Evolutionary conservation across 2,329 filamentous ascomycete genomes (phyloP).

Genomic region (Exophiala aquamarina): DNA sequence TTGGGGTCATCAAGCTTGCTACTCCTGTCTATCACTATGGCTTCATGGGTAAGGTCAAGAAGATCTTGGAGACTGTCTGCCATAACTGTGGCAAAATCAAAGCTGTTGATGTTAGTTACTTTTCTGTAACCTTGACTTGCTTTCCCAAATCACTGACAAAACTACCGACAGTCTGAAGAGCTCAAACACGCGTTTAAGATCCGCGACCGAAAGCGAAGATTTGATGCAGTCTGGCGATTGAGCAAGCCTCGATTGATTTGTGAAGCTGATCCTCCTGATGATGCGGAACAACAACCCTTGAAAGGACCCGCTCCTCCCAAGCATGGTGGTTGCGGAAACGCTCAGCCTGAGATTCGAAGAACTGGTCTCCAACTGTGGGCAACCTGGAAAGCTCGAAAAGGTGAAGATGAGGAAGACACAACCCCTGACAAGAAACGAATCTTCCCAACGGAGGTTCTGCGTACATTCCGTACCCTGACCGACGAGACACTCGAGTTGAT

Average conservation of each 20-base stretch:
- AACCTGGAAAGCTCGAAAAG: conserved; percentile 70
- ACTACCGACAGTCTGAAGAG: conserved; percentile 37
- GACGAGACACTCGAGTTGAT: conserved; percentile 81
- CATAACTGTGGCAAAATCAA: conserved; percentile 98
- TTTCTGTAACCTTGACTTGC: conserved; percentile 28
- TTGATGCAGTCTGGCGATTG: conserved; percentile 86
- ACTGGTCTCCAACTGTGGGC: conserved; percentile 79
- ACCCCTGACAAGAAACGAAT: conserved; percentile 78
- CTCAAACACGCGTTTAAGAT: conserved; percentile 79
- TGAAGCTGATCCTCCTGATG: conserved; percentile 70
- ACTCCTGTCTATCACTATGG: conserved; percentile 94
- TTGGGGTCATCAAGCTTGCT: conserved; percentile 96
- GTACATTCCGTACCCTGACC: conserved; percentile 81
- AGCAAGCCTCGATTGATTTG: conserved; percentile 88
- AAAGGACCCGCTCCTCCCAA: conserved; percentile 52
- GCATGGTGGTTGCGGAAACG: conserved; percentile 92
- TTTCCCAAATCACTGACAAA: conserved; percentile 38
- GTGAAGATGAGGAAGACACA: conserved; percentile 68
- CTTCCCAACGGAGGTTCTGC: conserved; percentile 79
- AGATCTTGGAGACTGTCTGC: conserved; percentile 97
- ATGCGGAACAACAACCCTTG: conserved; percentile 64
- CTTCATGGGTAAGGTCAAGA: conserved; percentile 99
- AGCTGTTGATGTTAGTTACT: conserved; percentile 94
- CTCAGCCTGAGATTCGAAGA: conserved; percentile 83
- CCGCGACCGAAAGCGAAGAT: conserved; percentile 90